Conservation (phyloP, 2,329 filamentous ascomycete genomes). For the Talaromyces piceae region DNA sequence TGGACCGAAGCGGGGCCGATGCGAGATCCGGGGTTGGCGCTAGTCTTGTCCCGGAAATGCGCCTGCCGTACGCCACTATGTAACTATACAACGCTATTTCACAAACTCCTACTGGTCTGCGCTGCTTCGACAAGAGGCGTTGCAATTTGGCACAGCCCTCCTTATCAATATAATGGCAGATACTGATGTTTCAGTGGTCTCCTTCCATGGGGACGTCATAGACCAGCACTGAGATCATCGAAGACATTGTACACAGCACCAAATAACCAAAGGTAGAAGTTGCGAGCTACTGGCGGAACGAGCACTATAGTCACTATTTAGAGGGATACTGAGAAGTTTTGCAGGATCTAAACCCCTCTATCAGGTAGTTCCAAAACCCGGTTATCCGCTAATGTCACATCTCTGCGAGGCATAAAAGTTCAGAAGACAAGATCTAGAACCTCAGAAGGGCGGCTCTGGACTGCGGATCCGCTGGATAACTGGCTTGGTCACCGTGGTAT, state of each 20-base stretch:
- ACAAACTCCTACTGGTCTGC: neutral
- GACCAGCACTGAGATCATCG: neutral
- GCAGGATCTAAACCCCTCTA: constrained; percentile 21
- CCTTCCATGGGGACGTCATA: neutral
- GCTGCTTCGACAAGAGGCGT: neutral
- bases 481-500: constrained; percentile 55
- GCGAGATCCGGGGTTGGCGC: neutral
- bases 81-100: neutral
- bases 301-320: too few species aligned
- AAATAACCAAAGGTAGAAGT: neutral
- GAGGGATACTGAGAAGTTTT: neutral
- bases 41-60: neutral
- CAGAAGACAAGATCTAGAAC: constrained; percentile 44
- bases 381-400: constrained; percentile 23
- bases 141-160: neutral
- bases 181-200: neutral
- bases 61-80: neutral
- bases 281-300: neutral
- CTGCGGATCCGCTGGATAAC: constrained; percentile 59
- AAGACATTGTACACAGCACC: neutral
- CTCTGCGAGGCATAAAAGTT: constrained; percentile 53
- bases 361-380: constrained; percentile 23
- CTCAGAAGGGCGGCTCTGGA: constrained; percentile 44
- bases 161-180: neutral
- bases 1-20: neutral